Evolutionary conservation across 352 stramenopile species (phyloP), one percentile per base, ranked within the genome.

Genomic region (Pythium phragmiticola): DNA sequence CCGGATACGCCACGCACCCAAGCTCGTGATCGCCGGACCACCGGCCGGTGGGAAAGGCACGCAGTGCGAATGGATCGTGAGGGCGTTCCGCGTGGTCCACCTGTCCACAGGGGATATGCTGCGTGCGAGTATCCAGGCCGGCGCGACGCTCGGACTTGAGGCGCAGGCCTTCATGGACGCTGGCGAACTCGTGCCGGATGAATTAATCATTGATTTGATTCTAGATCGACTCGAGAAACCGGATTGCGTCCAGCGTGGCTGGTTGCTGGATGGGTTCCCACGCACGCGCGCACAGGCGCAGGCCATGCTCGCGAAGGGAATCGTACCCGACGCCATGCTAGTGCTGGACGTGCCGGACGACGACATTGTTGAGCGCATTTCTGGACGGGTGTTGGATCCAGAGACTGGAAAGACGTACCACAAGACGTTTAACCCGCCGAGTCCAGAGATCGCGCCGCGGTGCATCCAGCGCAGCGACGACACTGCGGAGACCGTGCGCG

Each of bases 231-330:
- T 98, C 2, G 64, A 64, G 57, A 73, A 76, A 66, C 77, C 62
- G 6, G 91, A 96, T 50, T 90, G 89, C 61, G 60, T 78, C 17
- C 45, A 77, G 34, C 83, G 80, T 17, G 78, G 97, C 4, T 92
- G 84, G 84, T 80, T 99, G 19, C 73, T 99, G 17, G 96, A 99
- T 72, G 96, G 96, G 0, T 99, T 99, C 69, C 96, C 96, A 23
- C 76, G 94, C 16, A 98, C 90, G 0, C 77, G 90, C 43, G 71
- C 78, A 3, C 94, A 98, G 69, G 92, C 94, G 11, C 55, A 72
- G 47, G 80, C 73, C 3, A 80, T 92, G 57, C 52, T 87, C 0
- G 60, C 66, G 9, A 81, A 78, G 33, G 87, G 70, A 13, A 88
- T 97, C 26, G 63, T 94, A 33, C 90, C 98, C 0, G 94, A 98